Percentiles rank a stretch among this genome's conserved stretches.
These are phyloP conservation scores for Chaetomidium leptoderma DNA, from an alignment of 495 filamentous ascomycete species.

Conservation along the genomic window DNA sequence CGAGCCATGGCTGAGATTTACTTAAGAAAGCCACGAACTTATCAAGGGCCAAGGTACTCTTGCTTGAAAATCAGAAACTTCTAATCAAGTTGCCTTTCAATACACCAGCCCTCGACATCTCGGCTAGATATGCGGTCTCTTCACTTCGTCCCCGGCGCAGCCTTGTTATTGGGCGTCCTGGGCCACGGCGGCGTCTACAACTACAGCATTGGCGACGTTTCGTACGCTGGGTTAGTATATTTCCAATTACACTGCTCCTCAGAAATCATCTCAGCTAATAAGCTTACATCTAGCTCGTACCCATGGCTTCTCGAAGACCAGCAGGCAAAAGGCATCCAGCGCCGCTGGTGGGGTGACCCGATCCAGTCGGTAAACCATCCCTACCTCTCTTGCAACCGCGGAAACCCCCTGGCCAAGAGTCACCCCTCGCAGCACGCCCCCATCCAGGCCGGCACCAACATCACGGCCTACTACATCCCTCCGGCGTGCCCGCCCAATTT, in stretches of 20 bases:
- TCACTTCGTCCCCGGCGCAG: no score
- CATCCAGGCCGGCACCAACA: constrained; percentile 41
- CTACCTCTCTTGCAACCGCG: constrained; percentile 45
- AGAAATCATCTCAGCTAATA: not conserved
- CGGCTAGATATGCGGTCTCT: no score
- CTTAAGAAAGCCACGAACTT: no score
- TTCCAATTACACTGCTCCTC: not conserved
- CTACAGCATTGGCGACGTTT: not conserved
- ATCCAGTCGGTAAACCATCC: constrained; percentile 37
- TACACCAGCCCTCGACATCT: no score
- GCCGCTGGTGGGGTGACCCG: constrained; percentile 31
- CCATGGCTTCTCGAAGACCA: not conserved
- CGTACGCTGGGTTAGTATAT: not conserved
- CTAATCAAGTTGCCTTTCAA: no score
- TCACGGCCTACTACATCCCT: constrained; percentile 46
- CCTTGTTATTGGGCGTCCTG: not conserved
- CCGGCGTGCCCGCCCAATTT: not conserved
- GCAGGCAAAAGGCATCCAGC: constrained; percentile 3
- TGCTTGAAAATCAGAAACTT: no score
- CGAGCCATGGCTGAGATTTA: no score
- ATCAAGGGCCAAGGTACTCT: no score
- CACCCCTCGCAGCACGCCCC: constrained; percentile 29
- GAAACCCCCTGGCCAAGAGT: constrained; percentile 23
- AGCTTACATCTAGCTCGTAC: not conserved
- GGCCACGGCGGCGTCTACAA: constrained; percentile 4